Evolutionary conservation across 228 moss, liverwort and hornwort genomes (phyloP).

Genomic region (Sphagnum magellanicum): DNA sequence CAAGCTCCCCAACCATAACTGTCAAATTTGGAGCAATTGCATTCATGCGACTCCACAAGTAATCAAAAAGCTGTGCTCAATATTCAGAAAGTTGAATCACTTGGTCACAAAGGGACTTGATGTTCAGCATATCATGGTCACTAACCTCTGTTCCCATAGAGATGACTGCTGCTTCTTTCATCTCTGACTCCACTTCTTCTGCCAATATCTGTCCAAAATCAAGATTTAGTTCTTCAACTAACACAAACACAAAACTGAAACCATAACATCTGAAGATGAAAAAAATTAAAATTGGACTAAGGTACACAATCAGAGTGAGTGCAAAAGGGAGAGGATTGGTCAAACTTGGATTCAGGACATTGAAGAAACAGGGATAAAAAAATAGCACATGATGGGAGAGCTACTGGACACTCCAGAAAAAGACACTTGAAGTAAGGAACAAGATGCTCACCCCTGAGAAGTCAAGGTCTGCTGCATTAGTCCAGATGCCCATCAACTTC

Average conservation of each 20-base stretch:
- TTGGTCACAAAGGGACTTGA: conserved; percentile 76
- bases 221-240: no score
- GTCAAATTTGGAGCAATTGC: conserved; percentile 87
- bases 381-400: no score
- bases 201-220: conserved; percentile 29
- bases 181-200: conserved; percentile 73
- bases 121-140: conserved; percentile 84
- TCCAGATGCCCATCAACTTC: conserved; percentile 72
- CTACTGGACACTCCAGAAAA: no score
- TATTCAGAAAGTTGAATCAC: conserved; percentile 76
- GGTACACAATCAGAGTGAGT: no score
- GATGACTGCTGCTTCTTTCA: conserved; percentile 79
- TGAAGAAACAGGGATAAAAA: no score
- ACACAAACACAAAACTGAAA: no score
- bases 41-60: conserved; percentile 75
- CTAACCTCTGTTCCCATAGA: conserved; percentile 95
- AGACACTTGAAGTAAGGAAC: neutral
- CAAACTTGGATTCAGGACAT: no score
- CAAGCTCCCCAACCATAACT: conserved; percentile 74
- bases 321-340: no score
- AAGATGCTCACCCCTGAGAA: conserved; percentile 42
- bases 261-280: no score
- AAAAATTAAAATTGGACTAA: no score
- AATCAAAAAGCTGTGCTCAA: conserved; percentile 71
- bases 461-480: conserved; percentile 59